These are phyloP conservation scores for Fonsecaea nubica DNA, from an alignment of 2,329 filamentous ascomycete species.

Conservation along the genomic window DNA sequence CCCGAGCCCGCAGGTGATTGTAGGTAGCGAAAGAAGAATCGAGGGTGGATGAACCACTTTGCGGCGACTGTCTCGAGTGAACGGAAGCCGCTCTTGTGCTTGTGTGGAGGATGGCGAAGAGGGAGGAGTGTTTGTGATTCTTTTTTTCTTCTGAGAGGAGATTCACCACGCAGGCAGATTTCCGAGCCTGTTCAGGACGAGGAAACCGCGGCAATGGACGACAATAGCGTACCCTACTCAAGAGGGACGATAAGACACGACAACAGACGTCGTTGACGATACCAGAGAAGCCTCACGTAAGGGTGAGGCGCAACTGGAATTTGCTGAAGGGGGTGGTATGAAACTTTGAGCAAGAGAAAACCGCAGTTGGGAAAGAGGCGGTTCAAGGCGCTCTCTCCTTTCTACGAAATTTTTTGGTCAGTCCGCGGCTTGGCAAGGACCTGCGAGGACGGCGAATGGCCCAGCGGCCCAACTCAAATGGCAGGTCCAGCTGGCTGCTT, in stretches of 20 bases:
- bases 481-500: slow-evolving; percentile 9
- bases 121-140: slow-evolving; percentile 13
- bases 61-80: slow-evolving; percentile 43
- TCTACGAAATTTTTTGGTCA: slow-evolving; percentile 19
- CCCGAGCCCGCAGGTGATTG: slow-evolving; percentile 6
- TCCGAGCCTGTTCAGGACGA: slow-evolving; percentile 28
- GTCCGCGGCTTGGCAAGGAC: slow-evolving; percentile 17
- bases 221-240: slow-evolving; percentile 21
- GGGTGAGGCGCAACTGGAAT: slow-evolving; percentile 31
- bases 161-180: slow-evolving; percentile 33
- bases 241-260: slow-evolving; percentile 31
- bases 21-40: slow-evolving; percentile 11
- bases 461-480: background rate
- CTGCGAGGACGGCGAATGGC: slow-evolving; percentile 5
- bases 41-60: slow-evolving; percentile 27
- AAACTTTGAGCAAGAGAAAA: slow-evolving; percentile 25
- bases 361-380: slow-evolving; percentile 25
- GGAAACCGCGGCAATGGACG: slow-evolving; percentile 26
- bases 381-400: slow-evolving; percentile 21
- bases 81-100: slow-evolving; percentile 42
- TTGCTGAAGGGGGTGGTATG: slow-evolving; percentile 24
- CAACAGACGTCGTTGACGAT: slow-evolving; percentile 32
- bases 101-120: slow-evolving; percentile 30
- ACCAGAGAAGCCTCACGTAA: slow-evolving; percentile 33
- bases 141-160: slow-evolving; percentile 35